A percentile compares a stretch with the other conserved stretches of the same genome.
Evolutionary conservation across 2,329 filamentous ascomycete species (phyloP).

Genomic region (Periglandula ipomoeae): DNA sequence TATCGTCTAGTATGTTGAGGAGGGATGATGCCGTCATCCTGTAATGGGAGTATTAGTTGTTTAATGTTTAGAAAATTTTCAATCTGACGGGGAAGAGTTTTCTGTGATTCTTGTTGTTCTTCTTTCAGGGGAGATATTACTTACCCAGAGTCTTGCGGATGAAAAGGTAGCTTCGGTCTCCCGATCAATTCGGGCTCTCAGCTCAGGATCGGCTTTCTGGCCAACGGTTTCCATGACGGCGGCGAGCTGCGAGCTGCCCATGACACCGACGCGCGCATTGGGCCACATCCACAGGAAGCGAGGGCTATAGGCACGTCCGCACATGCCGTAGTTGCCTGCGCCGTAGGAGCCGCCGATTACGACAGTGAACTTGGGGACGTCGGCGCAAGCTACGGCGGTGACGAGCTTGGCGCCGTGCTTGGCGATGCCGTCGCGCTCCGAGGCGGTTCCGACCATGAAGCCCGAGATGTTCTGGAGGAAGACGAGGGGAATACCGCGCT

Average conservation of each 20-base stretch:
- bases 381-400: slow-evolving; percentile 85
- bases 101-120: no score
- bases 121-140: no score
- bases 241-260: slow-evolving; percentile 88
- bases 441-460: slow-evolving; percentile 94
- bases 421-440: slow-evolving; percentile 89
- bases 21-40: slow-evolving; percentile 73
- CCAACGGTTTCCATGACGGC: slow-evolving; percentile 94
- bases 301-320: slow-evolving; percentile 85
- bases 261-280: slow-evolving; percentile 90
- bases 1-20: slow-evolving; percentile 67
- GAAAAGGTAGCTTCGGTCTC: slow-evolving; percentile 88
- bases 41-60: no score
- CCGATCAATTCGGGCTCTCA: slow-evolving; percentile 76
- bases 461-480: slow-evolving; percentile 96
- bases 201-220: slow-evolving; percentile 66
- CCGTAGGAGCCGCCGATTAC: slow-evolving; percentile 90
- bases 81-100: no score
- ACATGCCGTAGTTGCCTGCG: slow-evolving; percentile 98
- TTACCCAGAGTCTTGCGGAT: slow-evolving; percentile 78
- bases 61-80: no score
- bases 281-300: slow-evolving; percentile 96
- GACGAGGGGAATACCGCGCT: slow-evolving; percentile 79
- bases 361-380: slow-evolving; percentile 94
- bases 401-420: slow-evolving; percentile 98